A percentile compares a stretch with the other conserved stretches of the same genome.
Conservation (phyloP, 805 yeast genomes). For the Saccharomycopsis vini region DNA sequence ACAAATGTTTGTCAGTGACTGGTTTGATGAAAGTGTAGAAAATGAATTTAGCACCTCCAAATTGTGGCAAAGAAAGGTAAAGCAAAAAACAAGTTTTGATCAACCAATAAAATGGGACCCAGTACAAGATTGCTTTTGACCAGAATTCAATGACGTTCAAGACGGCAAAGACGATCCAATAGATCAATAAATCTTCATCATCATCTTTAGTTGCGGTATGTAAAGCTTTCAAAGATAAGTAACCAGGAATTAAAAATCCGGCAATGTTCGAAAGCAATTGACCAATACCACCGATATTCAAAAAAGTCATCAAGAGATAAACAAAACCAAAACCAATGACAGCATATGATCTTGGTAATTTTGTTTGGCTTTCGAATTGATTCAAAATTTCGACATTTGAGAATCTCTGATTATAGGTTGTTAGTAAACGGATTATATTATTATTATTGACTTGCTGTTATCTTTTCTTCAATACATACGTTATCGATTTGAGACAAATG, state of each 20-base stretch:
- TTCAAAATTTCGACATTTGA: conserved; percentile 28
- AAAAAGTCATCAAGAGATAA: conserved; percentile 71
- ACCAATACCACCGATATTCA: conserved; percentile 92
- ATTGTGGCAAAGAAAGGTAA: conserved; percentile 80
- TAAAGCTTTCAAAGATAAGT: conserved; percentile 77
- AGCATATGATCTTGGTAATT: conserved; percentile 78
- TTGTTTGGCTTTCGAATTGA: conserved; percentile 35
- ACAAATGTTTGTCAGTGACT: conserved; percentile 34
- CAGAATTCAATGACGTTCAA: conserved; percentile 91
- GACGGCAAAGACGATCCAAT: conserved; percentile 97
- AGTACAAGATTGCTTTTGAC: conserved; percentile 85
- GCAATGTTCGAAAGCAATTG: conserved; percentile 88
- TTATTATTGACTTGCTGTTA: too few species aligned
- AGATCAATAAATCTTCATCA: conserved; percentile 83
- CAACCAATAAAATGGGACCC: conserved; percentile 95
- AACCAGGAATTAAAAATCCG: conserved; percentile 85
- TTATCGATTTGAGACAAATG: conserved; percentile 20
- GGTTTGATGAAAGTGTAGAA: conserved; percentile 65
- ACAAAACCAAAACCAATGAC: conserved; percentile 53
- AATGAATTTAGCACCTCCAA: conserved; percentile 75
- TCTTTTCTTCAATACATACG: conserved; percentile 17
- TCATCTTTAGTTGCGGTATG: conserved; percentile 60
- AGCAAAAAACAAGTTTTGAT: conserved; percentile 82
- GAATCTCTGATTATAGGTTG: conserved; percentile 21
- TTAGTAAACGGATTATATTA: conserved; percentile 1